Base-by-base conservation (phyloP, 2,329 filamentous ascomycete species). In the Myriosclerotinia curreyana region DNA sequence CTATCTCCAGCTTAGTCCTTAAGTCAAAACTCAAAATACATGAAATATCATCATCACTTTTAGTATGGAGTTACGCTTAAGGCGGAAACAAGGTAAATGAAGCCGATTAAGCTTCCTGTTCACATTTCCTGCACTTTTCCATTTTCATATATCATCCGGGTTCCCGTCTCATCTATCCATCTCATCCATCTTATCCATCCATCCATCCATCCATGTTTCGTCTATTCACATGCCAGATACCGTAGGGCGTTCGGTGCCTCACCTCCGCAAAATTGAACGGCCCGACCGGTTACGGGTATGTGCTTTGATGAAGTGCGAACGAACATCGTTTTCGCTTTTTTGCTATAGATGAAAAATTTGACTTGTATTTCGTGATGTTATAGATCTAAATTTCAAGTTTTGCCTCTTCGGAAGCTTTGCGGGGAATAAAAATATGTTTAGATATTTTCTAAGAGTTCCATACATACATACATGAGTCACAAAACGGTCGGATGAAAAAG, bases 201-300 rank as follows among this genome's bases (percentile, higher is more conserved):
- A 42, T 42, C 40, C 14, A 42, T 42, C 22, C 22, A 49, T 49
- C 46, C 22, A 38, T 17, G 17, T 44, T 44, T 55, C 38, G 38
- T 34, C 54, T 34, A 17, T 34, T 56, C 53, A 44, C 20, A 58
- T 58, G 54, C 40, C 40, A 58, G 28, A 58, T 58, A 46, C 54
- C 40, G 54, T 17, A 58, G 20, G 40, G 54, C 42, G 40, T 22
- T 46, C 54, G 54, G 40, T 56, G 54, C 25, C 38, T 56, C 53
- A 25, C 53, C 53, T 56, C 54, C 54, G 54, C 54, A 56, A 56
- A 34, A 54, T 40, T 40, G 52, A 56, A 56, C 54, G 40, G 53
- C 44, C 53, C 53, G 53, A 22, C 54, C 54, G 40, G 54, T 46
- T 58, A 58, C 40, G 40, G 40, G 40, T 58, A 22, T 34, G 40